Evolutionary conservation across 2,329 filamentous ascomycete genomes (phyloP), one percentile per base, ranked within the genome.

Genomic region (Fusarium illudens): DNA sequence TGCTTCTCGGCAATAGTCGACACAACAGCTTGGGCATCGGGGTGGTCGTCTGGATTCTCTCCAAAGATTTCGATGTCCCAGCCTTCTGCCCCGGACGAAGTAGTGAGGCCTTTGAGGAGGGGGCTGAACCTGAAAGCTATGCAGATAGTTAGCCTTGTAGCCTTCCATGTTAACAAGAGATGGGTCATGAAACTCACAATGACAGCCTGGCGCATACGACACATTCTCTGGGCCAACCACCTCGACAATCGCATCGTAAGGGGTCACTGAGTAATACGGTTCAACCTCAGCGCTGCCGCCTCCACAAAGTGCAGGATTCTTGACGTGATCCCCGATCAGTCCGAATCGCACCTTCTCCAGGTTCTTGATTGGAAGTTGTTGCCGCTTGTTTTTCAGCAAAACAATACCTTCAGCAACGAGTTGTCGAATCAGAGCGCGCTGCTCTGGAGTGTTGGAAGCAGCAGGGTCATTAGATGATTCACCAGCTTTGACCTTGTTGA

Each of bases 241-340:
- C 30, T 76, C 75, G 0, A 56, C 65, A 10, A 78, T 69, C 3
- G 75, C 77, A 9, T 79, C 75, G 8, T 73, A 77, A 1, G 78
- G 70, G 0, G 75, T 77, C 3, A 78, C 68, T 0, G 71, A 67
- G 27, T 79, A 78, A 64, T 80, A 77, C 8, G 77, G 75, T 25
- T 76, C 73, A 9, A 79, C 70, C 2, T 74, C 73, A 1, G 78
- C 77, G 20, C 76, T 78, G 5, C 78, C 78, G 15, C 78, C 77
- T 1, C 78, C 78, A 1, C 74, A 74, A 1, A 77, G 68, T 12
- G 76, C 64, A 22, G 78, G 75, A 7, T 74, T 70, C 48, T 76
- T 76, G 29, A 77, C 70, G 13, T 87, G 87, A 12, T 79, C 75
- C 2, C 78, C 77, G 30, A 80, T 75, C 4, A 78, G 56, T 2